A percentile compares a stretch with the other conserved stretches of the same genome.
These are phyloP conservation scores for Penicillium sp. DNA, from an alignment of 2,329 filamentous ascomycete species.

Conservation along the genomic window DNA sequence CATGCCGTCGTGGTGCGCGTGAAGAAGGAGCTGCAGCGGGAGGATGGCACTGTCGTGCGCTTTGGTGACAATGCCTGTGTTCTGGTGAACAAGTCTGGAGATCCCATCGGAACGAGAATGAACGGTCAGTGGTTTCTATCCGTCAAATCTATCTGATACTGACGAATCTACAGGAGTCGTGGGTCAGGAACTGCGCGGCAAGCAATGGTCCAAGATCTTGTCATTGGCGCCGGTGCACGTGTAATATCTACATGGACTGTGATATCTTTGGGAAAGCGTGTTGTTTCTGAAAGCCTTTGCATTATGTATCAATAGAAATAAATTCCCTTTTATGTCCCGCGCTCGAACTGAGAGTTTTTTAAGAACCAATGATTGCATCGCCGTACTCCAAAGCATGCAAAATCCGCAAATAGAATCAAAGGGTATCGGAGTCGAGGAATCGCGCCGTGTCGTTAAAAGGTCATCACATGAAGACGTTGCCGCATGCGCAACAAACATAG, in stretches of 20 bases:
- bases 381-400: constrained; percentile 15
- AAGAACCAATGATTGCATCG: constrained; percentile 7
- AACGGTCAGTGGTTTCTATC: constrained; percentile 55
- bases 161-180: constrained; percentile 62
- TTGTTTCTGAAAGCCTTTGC: constrained; percentile 29
- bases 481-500: constrained; percentile 91
- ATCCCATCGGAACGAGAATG: constrained; percentile 88
- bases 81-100: constrained; percentile 91
- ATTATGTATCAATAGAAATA: constrained; percentile 31
- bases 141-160: constrained; percentile 13
- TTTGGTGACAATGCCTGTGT: constrained; percentile 99
- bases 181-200: constrained; percentile 79
- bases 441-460: constrained; percentile 17
- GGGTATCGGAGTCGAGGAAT: constrained; percentile 30
- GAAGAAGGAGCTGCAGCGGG: constrained; percentile 76
- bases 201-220: constrained; percentile 97
- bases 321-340: background rate
- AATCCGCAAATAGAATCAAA: constrained; percentile 10
- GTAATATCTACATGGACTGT: constrained; percentile 43
- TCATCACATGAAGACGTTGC: constrained; percentile 66
- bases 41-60: constrained; percentile 81
- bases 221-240: constrained; percentile 84
- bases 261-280: constrained; percentile 24
- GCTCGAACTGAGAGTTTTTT: background rate
- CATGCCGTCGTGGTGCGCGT: constrained; percentile 95